Evolutionary conservation across 2,329 filamentous ascomycete species (phyloP).

Genomic region (Sporothrix luriei): DNA sequence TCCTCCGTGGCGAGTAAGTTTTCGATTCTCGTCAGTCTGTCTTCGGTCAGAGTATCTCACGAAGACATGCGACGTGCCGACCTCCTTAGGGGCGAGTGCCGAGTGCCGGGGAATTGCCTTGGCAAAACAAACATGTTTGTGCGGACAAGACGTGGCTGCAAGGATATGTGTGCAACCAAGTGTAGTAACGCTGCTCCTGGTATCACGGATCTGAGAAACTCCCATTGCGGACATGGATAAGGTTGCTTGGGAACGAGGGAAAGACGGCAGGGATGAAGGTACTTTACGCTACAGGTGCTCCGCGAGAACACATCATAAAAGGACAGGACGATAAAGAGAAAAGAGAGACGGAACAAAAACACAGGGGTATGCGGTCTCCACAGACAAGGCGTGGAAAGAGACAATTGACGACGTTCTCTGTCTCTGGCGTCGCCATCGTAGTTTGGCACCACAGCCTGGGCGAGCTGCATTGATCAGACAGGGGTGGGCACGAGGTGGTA

Average conservation of each 20-base stretch:
- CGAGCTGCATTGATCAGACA: not conserved
- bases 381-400: slow-evolving; percentile 4
- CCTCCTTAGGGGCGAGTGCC: not conserved
- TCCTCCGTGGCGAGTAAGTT: no score
- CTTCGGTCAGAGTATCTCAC: no score
- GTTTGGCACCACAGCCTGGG: not conserved
- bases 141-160: not conserved
- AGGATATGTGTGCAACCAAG: not conserved
- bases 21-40: no score
- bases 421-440: slow-evolving; percentile 8
- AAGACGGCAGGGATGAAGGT: not conserved
- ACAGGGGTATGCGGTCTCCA: not conserved
- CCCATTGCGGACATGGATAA: slow-evolving; percentile 1
- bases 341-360: no score
- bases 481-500: not conserved
- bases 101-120: not conserved
- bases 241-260: not conserved
- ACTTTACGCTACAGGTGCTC: no score
- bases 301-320: no score
- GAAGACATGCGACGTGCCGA: no score
- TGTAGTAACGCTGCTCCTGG: not conserved
- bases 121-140: slow-evolving; percentile 23
- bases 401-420: not conserved
- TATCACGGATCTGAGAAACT: slow-evolving; percentile 14
- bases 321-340: not conserved